Base-by-base conservation (phyloP, 345 rosid species). In the Nasturtium officinale region DNA sequence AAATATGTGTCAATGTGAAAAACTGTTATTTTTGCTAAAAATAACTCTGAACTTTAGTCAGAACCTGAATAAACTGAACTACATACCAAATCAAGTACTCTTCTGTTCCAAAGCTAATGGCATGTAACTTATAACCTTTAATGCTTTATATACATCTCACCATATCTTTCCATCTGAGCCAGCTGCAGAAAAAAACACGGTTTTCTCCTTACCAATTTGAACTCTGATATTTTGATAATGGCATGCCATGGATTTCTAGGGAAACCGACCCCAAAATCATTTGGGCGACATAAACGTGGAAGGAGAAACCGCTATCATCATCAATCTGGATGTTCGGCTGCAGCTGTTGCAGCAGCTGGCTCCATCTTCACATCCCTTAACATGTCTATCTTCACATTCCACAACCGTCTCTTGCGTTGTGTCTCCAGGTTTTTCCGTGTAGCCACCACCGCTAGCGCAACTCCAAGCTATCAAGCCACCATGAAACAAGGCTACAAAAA, bases 391-490 rank as follows among this genome's bases (percentile, higher is more conserved):
- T 77, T 54, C 77, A 83, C 86, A 9, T 89, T 90, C 80, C 88
- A 80, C 73, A 87, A 86, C 66, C 96, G 93, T 51, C 85, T 95
- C 60, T 66, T 77, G 29, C 87, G 74, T 81, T 77, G 91, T 51
- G 85, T 91, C 85, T 83, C 95, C 64, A 87, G 78, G 77, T 66
- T 91, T 58, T 80, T 85, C 45, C 74, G 82, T 32, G 60, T 81
- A 45, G 52, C 81, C 47, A 69, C 50, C 48, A 67, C 33, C 18
- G 32, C 35, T 17, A 61, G 50, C 9, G 25, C 33, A 26, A 60
- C 69, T 16, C 55, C 71, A 47, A 65, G 77, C 79, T 59, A 6
- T 40, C 66, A 67, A 56, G 28, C 60, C 50, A 53, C 54, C 65
- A 11, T 3, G 28, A 67, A 67, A 61, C 67, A 65, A 58, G 80